A percentile compares a stretch with the other conserved stretches of the same genome.
Evolutionary conservation across 345 rosid species (phyloP).

Genomic region (Kandelia obovata): DNA sequence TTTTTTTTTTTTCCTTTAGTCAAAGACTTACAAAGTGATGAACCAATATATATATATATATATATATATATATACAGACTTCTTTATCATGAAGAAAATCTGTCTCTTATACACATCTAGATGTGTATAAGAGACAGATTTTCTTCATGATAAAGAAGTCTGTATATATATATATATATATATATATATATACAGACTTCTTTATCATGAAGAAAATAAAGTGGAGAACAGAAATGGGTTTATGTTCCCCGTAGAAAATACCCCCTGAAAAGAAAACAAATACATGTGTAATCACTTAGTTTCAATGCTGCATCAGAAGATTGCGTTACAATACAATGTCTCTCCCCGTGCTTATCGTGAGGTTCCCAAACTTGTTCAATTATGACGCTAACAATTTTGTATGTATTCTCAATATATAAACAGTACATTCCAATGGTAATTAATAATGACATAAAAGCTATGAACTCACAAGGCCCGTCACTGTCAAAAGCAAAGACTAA

Average conservation of each 20-base stretch:
- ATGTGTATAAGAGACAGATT: too few species aligned
- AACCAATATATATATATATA: background rate
- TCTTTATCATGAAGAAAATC: background rate
- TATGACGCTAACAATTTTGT: background rate
- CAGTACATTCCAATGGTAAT: too few species aligned
- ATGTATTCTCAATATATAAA: too few species aligned
- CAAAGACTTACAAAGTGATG: background rate
- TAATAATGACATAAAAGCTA: too few species aligned
- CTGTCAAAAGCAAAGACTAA: background rate
- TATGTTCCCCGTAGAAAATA: too few species aligned
- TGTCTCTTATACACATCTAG: too few species aligned
- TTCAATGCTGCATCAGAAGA: conserved; percentile 10
- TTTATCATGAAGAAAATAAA: background rate
- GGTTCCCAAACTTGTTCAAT: background rate
- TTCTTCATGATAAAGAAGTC: too few species aligned
- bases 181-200: background rate
- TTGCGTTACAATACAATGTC: background rate
- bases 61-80: background rate
- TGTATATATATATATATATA: too few species aligned
- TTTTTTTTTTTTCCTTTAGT: background rate
- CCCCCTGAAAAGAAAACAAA: too few species aligned
- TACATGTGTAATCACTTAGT: too few species aligned
- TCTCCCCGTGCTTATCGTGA: background rate
- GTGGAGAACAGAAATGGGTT: too few species aligned
- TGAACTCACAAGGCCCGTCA: background rate